These are phyloP conservation scores for Castanea mollissima DNA, from an alignment of 306 rosid species.

Conservation along the genomic window DNA sequence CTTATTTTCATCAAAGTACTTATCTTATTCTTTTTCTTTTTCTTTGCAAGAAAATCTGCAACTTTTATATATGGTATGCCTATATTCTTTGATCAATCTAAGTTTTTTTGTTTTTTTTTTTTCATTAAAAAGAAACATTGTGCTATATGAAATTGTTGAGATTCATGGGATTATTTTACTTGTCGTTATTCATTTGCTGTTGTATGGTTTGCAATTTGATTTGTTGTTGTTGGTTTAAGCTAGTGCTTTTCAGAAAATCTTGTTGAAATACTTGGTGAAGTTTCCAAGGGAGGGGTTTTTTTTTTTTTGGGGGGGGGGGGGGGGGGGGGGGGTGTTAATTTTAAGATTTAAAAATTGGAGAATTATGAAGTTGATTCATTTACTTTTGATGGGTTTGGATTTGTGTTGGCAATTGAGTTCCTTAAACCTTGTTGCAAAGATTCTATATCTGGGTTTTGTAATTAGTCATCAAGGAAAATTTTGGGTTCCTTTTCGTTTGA, in stretches of 20 bases:
- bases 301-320: not conserved
- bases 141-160: constrained; percentile 5
- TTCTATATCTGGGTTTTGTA: not conserved
- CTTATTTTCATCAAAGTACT: not conserved
- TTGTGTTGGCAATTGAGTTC: not conserved
- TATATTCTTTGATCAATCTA: not conserved
- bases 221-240: not conserved
- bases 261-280: not conserved
- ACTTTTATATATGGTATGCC: not conserved
- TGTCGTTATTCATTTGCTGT: not conserved
- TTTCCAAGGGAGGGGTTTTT: not conserved
- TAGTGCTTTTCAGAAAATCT: not conserved
- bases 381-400: not conserved
- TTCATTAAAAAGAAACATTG: not conserved
- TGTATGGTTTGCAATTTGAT: not conserved
- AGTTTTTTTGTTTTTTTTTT: not conserved
- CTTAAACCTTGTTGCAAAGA: too few species aligned
- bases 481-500: not conserved
- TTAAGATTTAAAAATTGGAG: not conserved
- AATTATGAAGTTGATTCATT: not conserved
- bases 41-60: not conserved
- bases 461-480: not conserved
- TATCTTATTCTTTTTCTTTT: not conserved
- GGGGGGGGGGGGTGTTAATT: not conserved
- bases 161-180: not conserved